These are phyloP conservation scores for Paramecium sexaurelia DNA, from an alignment of 73 alveolate species.

Conservation along the genomic window DNA sequence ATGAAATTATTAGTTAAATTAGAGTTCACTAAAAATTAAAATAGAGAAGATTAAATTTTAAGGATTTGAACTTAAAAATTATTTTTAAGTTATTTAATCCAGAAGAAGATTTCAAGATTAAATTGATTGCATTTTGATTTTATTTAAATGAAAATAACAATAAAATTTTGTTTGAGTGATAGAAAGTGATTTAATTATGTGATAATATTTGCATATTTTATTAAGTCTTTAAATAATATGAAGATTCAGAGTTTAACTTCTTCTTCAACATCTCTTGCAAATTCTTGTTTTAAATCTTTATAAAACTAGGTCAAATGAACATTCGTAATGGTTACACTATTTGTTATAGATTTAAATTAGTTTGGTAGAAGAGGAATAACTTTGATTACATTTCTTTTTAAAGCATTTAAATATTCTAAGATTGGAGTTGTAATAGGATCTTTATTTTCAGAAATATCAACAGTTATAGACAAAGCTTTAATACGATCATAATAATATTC, in stretches of 20 bases:
- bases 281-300: constrained; percentile 23
- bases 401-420: not conserved
- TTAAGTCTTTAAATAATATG: not conserved
- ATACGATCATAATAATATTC: not conserved
- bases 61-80: too few species aligned
- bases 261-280: constrained; percentile 18
- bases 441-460: not conserved
- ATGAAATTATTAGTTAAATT: too few species aligned
- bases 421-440: not conserved
- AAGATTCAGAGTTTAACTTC: not conserved
- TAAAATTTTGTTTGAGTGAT: not conserved
- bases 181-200: not conserved
- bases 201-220: not conserved
- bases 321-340: not conserved
- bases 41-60: not conserved
- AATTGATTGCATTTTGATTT: not conserved
- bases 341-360: not conserved
- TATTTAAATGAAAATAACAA: too few species aligned
- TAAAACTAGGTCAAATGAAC: constrained; percentile 11
- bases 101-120: not conserved
- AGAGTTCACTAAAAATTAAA: too few species aligned
- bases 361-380: not conserved
- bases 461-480: not conserved
- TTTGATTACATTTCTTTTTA: not conserved
- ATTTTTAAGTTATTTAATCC: too few species aligned